These are phyloP conservation scores for Stagonosporopsis chrysanthemi DNA, from an alignment of 2,329 filamentous ascomycete species.

Conservation along the genomic window DNA sequence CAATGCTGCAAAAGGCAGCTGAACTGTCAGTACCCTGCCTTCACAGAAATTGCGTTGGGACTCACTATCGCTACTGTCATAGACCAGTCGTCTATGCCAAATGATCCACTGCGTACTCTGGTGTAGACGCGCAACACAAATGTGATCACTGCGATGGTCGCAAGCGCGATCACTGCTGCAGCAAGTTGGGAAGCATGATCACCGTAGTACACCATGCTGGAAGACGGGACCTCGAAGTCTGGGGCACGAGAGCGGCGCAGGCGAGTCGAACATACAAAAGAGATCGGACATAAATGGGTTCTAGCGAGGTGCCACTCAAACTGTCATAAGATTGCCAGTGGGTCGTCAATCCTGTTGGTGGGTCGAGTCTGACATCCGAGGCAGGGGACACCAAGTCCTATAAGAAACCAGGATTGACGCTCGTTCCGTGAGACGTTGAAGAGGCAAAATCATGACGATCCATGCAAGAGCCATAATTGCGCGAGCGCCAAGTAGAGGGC, in stretches of 20 bases:
- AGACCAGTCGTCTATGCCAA: conserved; percentile 43
- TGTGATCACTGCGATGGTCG: conserved; percentile 23
- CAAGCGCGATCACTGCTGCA: conserved; percentile 27
- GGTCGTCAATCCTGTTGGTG: conserved; percentile 1
- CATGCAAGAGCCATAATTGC: not conserved
- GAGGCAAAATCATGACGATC: conserved; percentile 1
- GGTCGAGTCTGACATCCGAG: conserved; percentile 3
- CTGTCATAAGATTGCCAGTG: conserved; percentile 10
- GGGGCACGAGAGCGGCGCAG: not conserved
- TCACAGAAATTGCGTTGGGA: not conserved
- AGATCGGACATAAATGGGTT: not conserved
- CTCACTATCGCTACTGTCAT: conserved; percentile 23
- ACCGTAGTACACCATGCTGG: conserved; percentile 12
- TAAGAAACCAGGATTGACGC: not conserved
- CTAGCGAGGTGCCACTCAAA: not conserved
- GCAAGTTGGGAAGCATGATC: conserved; percentile 23
- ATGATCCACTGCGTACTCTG: conserved; percentile 26
- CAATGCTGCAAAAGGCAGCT: conserved; percentile 12
- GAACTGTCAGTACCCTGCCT: not conserved
- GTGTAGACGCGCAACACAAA: conserved; percentile 30
- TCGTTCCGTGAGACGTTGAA: not conserved
- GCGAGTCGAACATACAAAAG: not conserved
- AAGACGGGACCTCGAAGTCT: not conserved
- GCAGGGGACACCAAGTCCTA: conserved; percentile 3
- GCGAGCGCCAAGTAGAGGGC: not conserved